Base-by-base conservation (phyloP, 2,329 filamentous ascomycete species). In the Colletotrichum sp. region DNA sequence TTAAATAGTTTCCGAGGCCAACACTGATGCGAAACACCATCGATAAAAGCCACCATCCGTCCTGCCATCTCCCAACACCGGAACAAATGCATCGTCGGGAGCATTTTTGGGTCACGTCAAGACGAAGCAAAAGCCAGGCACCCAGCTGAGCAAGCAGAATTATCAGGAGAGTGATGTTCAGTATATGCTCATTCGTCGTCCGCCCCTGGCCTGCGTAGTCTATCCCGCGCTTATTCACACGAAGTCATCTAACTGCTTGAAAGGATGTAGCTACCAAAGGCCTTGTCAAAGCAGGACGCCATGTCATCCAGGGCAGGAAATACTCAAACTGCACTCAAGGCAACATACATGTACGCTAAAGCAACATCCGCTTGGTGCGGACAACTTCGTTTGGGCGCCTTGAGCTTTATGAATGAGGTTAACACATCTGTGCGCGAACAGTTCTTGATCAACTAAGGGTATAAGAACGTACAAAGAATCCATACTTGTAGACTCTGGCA, bases 11-110 rank as follows among this genome's bases (percentile, higher is more conserved):
- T 12, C 39, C 0, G 18, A 1, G 18, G 39, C 39, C 3, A 1
- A 12, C 1, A 0, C 18, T 49, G 18, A 44, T n/a, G 1, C 9
- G 5, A 1, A 12, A 12, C 18, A n/a, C 9, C 9, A 1, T 49
- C 9, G 1, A 49, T n/a, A n/a, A n/a, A 49, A 49, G 39, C 39
- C 18, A 12, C 18, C 6, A 44, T 7, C 39, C 39, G 9, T n/a
- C 8, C 18, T n/a, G 39, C 18, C 18, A n/a, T 49, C 18, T 49
- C 1, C 9, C 2, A 49, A n/a, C 2, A 0, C 39, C 39, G 0
- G 9, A 49, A 49, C 9, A 49, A 49, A 49, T 49, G 18, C 18
- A 4, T 49, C 9, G 0, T 49, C 18, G 2, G 0, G 39, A 0
- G 39, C 39, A 49, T 49, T n/a, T n/a, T 49, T n/a, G 9, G 9